A percentile compares a stretch with the other conserved stretches of the same genome.
Evolutionary conservation across 768 basidiomycete genomes (phyloP).

Genomic region (Dendrothele bispora): DNA sequence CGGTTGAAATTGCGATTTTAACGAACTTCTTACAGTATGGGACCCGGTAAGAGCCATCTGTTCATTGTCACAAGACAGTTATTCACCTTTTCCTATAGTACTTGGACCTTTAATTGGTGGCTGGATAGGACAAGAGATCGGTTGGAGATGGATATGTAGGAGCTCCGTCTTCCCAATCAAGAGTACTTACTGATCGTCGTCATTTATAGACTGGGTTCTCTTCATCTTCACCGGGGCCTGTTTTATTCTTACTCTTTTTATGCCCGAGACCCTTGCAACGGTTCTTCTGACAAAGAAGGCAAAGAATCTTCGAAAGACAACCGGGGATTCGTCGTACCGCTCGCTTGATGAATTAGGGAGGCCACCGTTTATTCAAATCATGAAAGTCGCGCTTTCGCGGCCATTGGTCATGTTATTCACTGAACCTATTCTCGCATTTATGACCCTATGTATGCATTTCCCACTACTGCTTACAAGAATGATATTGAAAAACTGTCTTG

Average conservation of each 20-base stretch:
- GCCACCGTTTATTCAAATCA: conserved; percentile 27
- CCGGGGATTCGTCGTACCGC: conserved; percentile 31
- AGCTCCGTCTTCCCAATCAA: neutral
- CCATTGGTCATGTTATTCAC: conserved; percentile 43
- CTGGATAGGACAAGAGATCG: conserved; percentile 44
- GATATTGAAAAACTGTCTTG: neutral
- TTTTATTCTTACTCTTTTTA: conserved; percentile 37
- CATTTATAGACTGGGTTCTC: conserved; percentile 38
- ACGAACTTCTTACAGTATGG: conserved; percentile 29
- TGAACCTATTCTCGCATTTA: conserved; percentile 45
- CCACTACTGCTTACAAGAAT: neutral
- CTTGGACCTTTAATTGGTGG: conserved; percentile 53
- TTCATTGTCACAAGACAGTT: no score
- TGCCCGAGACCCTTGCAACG: conserved; percentile 54
- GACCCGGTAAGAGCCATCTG: no score
- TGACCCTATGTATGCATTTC: conserved; percentile 36
- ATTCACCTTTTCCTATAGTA: no score
- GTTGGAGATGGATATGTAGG: conserved; percentile 47
- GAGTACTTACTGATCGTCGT: neutral
- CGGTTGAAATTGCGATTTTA: neutral
- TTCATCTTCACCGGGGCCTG: conserved; percentile 40
- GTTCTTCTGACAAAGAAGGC: conserved; percentile 45
- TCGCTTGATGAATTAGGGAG: conserved; percentile 41
- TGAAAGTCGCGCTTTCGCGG: conserved; percentile 36
- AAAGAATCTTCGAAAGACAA: conserved; percentile 36